Conservation (phyloP, 495 filamentous ascomycete species). For the Penicillium lagena region DNA sequence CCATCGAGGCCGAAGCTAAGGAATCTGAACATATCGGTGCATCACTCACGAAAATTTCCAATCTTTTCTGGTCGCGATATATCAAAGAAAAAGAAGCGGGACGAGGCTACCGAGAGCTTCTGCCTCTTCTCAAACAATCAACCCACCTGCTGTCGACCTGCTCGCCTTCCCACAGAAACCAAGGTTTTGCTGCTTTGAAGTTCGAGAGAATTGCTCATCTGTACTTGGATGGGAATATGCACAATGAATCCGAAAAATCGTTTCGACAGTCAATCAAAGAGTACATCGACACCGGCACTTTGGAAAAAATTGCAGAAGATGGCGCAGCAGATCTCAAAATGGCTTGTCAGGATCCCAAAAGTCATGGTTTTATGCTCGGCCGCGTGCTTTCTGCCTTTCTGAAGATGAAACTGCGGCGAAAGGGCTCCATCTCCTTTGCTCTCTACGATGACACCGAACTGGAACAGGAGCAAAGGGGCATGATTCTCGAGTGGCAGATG, state of each 20-base stretch:
- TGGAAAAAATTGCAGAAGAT: constrained; percentile 26
- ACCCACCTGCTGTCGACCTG: constrained; percentile 37
- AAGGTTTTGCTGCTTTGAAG: constrained; percentile 46
- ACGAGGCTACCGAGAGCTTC: constrained; percentile 25
- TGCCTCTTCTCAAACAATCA: constrained; percentile 43
- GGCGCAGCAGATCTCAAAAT: constrained; percentile 18
- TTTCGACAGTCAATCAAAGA: constrained; percentile 40
- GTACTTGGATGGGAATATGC: constrained; percentile 32
- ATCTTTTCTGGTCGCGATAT: constrained; percentile 68
- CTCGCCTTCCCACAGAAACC: constrained; percentile 30
- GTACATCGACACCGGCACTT: constrained; percentile 37
- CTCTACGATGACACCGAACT: constrained; percentile 40
- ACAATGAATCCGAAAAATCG: constrained; percentile 28
- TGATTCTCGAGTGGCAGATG: constrained; percentile 54
- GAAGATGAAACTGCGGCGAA: constrained; percentile 35
- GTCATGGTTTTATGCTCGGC: constrained; percentile 35
- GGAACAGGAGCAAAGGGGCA: constrained; percentile 26
- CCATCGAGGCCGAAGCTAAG: constrained; percentile 28
- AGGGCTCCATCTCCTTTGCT: constrained; percentile 11
- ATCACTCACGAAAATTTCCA: constrained; percentile 55
- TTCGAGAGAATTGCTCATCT: constrained; percentile 46
- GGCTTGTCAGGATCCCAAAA: constrained; percentile 28
- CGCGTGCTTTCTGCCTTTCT: constrained; percentile 41
- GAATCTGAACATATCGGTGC: constrained; percentile 14
- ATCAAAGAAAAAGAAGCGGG: constrained; percentile 41